Evolutionary conservation across 2,329 filamentous ascomycete genomes (phyloP).

Genomic region (Colletotrichum kahawae): DNA sequence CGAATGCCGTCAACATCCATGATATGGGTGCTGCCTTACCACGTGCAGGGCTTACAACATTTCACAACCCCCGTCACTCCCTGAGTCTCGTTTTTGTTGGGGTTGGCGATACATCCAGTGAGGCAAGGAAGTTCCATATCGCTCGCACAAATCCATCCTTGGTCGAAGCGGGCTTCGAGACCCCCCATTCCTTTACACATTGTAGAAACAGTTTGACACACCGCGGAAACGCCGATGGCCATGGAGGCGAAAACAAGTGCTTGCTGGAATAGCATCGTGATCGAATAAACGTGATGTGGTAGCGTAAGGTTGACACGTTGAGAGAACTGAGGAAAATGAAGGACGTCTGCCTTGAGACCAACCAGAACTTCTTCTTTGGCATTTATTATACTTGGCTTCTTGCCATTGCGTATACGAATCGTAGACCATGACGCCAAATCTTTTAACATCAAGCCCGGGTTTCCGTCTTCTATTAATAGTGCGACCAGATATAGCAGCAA

Average conservation of each 20-base stretch:
- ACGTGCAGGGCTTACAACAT: background rate
- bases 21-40: background rate
- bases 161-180: accelerated
- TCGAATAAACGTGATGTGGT: background rate
- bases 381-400: background rate
- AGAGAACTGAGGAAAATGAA: background rate
- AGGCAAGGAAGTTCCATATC: background rate
- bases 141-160: background rate
- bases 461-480: background rate
- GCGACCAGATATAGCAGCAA: accelerated
- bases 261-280: background rate
- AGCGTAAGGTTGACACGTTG: background rate
- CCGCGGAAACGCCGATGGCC: background rate
- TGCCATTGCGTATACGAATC: background rate
- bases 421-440: background rate
- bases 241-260: accelerated
- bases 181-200: background rate
- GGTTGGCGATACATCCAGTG: background rate
- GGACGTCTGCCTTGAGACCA: background rate
- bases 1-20: background rate
- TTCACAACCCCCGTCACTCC: accelerated
- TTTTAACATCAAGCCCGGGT: background rate
- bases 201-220: background rate
- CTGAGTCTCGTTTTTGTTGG: background rate
- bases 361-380: too few relatives aligned